A percentile compares a stretch with the other conserved stretches of the same genome.
phyloP scores from a whole-genome alignment of 352 stramenopile species.

The Phytopythium litorale region DNA sequence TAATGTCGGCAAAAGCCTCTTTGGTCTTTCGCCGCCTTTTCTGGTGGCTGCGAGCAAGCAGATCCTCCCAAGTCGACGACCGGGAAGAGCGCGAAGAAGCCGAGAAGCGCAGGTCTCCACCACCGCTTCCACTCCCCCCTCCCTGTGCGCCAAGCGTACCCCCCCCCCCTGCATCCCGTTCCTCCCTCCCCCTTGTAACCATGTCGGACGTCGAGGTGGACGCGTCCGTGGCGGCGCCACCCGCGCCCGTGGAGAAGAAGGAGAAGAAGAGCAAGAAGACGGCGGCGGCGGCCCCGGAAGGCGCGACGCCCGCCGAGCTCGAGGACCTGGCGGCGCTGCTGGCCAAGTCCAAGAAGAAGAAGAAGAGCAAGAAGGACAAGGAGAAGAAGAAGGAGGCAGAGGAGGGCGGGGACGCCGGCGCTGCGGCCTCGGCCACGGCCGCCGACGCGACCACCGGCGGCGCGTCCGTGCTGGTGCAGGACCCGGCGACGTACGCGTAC shows the following conservation, averaged over 20 bases:
- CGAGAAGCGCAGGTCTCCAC: neutral
- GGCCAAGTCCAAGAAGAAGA: conserved; percentile 90
- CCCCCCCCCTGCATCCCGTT: neutral
- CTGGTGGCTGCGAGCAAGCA: conserved; percentile 27
- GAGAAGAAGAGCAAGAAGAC: conserved; percentile 33
- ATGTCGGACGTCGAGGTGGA: conserved; percentile 60
- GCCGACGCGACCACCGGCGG: conserved; percentile 30
- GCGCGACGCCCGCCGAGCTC: conserved; percentile 46
- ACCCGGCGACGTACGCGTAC: conserved; percentile 94
- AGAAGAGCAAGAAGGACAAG: conserved; percentile 92
- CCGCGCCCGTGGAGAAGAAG: conserved; percentile 15
- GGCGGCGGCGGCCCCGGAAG: conserved; percentile 27
- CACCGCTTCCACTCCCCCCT: neutral
- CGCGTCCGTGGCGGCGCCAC: conserved; percentile 1
- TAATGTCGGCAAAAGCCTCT: neutral
- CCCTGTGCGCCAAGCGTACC: conserved; percentile 2
- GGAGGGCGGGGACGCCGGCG: conserved; percentile 56
- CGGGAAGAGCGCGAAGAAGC: neutral
- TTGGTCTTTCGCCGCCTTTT: conserved; percentile 28
- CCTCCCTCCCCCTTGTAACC: neutral
- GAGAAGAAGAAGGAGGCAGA: conserved; percentile 88
- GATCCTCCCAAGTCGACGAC: neutral
- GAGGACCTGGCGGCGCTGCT: conserved; percentile 89
- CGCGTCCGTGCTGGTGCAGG: conserved; percentile 69
- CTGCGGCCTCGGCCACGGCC: conserved; percentile 12